Percentiles rank a stretch among this genome's conserved stretches.
phyloP scores from a whole-genome alignment of 495 filamentous ascomycete species.

The Paragyromitra xinjiangensis region DNA sequence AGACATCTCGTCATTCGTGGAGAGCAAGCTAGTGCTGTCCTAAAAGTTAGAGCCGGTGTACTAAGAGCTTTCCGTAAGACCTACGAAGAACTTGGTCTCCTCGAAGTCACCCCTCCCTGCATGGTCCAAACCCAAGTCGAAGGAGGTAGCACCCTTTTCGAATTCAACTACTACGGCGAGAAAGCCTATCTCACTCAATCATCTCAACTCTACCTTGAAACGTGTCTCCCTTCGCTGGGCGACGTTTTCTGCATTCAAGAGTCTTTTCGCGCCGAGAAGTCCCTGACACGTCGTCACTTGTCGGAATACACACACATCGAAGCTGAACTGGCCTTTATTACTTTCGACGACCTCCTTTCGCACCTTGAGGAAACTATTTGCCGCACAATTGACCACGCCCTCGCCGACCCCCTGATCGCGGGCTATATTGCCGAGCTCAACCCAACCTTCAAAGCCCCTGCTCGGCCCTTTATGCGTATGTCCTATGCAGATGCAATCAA shows the following conservation, averaged over 20 bases:
- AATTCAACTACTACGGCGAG: conserved; percentile 92
- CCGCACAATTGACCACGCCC: conserved; percentile 77
- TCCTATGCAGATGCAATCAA: conserved; percentile 91
- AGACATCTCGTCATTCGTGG: conserved; percentile 91
- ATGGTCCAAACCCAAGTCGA: conserved; percentile 99
- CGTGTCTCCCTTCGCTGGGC: conserved; percentile 85
- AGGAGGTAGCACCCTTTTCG: conserved; percentile 93
- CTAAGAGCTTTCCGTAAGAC: conserved; percentile 82
- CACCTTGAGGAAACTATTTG: conserved; percentile 92
- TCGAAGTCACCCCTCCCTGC: conserved; percentile 89
- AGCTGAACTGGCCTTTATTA: conserved; percentile 95
- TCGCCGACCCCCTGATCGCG: conserved; percentile 75
- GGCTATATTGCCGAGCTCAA: conserved; percentile 82
- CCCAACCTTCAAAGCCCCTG: conserved; percentile 82
- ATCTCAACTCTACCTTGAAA: conserved; percentile 97
- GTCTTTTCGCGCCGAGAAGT: conserved; percentile 98
- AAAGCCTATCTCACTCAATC: conserved; percentile 95
- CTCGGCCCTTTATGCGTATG: conserved; percentile 93
- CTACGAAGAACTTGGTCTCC: conserved; percentile 79
- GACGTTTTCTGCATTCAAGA: conserved; percentile 98
- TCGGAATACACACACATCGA: conserved; percentile 98
- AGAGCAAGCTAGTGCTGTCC: conserved; percentile 83
- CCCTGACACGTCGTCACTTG: conserved; percentile 89
- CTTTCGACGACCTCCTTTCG: conserved; percentile 87
- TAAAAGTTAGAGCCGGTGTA: conserved; percentile 89